Conservation (phyloP, 495 filamentous ascomycete genomes). For the Entonaema liquescens region DNA sequence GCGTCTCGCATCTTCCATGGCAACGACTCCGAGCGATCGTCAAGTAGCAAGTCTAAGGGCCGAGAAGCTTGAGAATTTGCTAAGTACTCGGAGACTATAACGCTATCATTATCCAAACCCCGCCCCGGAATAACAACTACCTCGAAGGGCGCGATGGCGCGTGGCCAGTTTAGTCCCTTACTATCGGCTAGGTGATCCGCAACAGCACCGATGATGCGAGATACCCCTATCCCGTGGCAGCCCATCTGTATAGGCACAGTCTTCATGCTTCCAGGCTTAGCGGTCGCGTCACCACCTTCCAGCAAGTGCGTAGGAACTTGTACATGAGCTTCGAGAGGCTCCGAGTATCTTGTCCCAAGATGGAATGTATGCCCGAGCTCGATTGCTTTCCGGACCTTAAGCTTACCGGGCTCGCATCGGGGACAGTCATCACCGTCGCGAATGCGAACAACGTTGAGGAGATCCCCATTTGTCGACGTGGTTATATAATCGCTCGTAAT, state of each 20-base stretch:
- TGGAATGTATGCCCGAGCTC: conserved; percentile 96
- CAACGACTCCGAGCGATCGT: conserved; percentile 75
- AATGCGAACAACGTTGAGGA: conserved; percentile 69
- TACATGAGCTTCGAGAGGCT: conserved; percentile 67
- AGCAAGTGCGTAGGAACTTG: conserved; percentile 28
- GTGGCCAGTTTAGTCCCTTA: conserved; percentile 88
- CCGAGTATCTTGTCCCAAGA: conserved; percentile 87
- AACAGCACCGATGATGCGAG: conserved; percentile 86
- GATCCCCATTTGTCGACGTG: conserved; percentile 28
- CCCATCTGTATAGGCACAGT: conserved; percentile 82
- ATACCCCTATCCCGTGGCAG: conserved; percentile 94
- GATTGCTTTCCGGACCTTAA: conserved; percentile 76
- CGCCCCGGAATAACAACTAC: conserved; percentile 71
- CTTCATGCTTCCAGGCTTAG: conserved; percentile 9
- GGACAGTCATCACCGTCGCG: conserved; percentile 76
- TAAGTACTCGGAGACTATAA: conserved; percentile 67
- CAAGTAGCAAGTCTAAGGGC: conserved; percentile 67
- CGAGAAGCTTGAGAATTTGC: conserved; percentile 16
- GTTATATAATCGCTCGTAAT: conserved; percentile 35
- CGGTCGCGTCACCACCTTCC: conserved; percentile 14
- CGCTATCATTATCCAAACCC: conserved; percentile 59
- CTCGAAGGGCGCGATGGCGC: conserved; percentile 85
- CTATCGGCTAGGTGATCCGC: conserved; percentile 76
- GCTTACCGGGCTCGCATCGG: conserved; percentile 66
- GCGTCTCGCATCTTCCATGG: conserved; percentile 90